Percentiles rank a stretch among this genome's conserved stretches.
Evolutionary conservation across 805 yeast genomes (phyloP).

Genomic region (Groenewaldozyma salmanticensis): DNA sequence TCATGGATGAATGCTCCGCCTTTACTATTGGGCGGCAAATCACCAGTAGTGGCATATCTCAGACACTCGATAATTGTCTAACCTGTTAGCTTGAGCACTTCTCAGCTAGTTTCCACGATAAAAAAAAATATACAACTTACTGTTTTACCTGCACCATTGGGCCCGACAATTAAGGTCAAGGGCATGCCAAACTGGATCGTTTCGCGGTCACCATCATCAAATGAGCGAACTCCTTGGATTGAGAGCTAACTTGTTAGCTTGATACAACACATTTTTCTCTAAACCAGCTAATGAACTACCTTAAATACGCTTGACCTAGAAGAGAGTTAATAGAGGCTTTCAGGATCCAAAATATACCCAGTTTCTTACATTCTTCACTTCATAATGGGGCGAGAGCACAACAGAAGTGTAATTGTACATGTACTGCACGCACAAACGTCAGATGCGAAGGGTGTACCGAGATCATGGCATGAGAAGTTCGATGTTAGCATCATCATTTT

Average conservation of each 20-base stretch:
- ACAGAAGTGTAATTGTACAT: too few relatives aligned
- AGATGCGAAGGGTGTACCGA: too few relatives aligned
- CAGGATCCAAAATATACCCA: too few relatives aligned
- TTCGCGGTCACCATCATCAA: constrained; percentile 75
- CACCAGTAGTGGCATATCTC: constrained; percentile 91
- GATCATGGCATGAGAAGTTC: too few relatives aligned
- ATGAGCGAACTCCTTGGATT: constrained; percentile 84
- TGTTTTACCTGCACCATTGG: constrained; percentile 94
- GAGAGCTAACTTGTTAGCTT: constrained; percentile 37
- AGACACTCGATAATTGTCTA: constrained; percentile 85
- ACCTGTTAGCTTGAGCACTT: neutral
- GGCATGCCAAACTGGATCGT: constrained; percentile 86
- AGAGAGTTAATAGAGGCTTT: too few relatives aligned
- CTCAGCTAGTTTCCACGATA: neutral
- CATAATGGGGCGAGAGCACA: too few relatives aligned
- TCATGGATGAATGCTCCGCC: constrained; percentile 96
- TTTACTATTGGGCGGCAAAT: constrained; percentile 87
- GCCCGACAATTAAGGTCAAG: constrained; percentile 86
- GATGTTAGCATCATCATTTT: neutral
- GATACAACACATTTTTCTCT: neutral
- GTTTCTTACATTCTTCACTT: too few relatives aligned
- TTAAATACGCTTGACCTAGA: constrained; percentile 15
- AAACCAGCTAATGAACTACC: constrained; percentile 3
- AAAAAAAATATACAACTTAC: too few relatives aligned
- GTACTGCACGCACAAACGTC: too few relatives aligned